Percentiles rank a stretch among this genome's conserved stretches.
phyloP scores from a whole-genome alignment of 169 alveolate genomes.

The Cardiosporidium cionae region DNA sequence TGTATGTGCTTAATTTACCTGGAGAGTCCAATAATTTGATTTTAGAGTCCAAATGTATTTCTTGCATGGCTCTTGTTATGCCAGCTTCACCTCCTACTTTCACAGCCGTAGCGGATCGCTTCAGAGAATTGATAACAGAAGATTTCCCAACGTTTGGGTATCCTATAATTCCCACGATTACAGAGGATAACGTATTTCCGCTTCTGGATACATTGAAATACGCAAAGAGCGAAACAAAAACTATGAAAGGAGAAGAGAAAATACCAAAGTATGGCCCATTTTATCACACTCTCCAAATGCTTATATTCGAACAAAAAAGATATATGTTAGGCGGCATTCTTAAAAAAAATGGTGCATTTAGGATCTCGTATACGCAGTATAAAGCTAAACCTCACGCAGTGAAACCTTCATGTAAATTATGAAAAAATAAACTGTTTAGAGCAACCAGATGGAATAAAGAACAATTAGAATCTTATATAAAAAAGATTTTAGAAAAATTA shows the following conservation, averaged over 20 bases:
- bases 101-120: conserved; percentile 70
- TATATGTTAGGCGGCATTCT: too few relatives aligned
- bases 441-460: too few relatives aligned
- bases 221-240: too few relatives aligned
- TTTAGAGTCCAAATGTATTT: conserved; percentile 74
- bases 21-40: conserved; percentile 85
- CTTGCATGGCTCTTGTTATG: conserved; percentile 76
- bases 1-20: conserved; percentile 57
- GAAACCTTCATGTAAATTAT: too few relatives aligned
- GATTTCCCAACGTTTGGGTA: conserved; percentile 90
- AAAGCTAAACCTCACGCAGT: too few relatives aligned
- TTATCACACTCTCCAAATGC: too few relatives aligned
- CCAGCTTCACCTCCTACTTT: conserved; percentile 88
- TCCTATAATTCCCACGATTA: conserved; percentile 85
- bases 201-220: conserved; percentile 71
- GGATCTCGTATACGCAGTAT: too few relatives aligned
- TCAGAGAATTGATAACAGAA: conserved; percentile 77
- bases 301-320: too few relatives aligned
- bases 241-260: conserved; percentile 64
- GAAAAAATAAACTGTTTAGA: too few relatives aligned
- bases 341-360: too few relatives aligned
- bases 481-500: too few relatives aligned
- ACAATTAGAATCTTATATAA: too few relatives aligned
- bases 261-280: conserved; percentile 46
- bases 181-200: conserved; percentile 59